These are phyloP conservation scores for Pleodorina starrii DNA, from an alignment of 139 green algal species.

Conservation along the genomic window DNA sequence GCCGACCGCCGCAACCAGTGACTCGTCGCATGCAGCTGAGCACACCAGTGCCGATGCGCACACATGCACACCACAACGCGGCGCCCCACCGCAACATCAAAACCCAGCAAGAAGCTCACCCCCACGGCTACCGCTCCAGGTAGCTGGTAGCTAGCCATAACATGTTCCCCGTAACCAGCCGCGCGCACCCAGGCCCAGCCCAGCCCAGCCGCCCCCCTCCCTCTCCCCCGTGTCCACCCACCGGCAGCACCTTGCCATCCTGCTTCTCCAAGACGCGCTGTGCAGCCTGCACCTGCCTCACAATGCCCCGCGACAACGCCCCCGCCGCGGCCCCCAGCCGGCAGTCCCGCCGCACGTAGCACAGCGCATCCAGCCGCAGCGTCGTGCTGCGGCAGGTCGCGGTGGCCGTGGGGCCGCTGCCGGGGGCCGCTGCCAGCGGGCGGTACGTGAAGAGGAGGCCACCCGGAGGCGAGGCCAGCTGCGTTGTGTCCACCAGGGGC, in stretches of 20 bases:
- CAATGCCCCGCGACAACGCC: neutral
- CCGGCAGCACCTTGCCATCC: constrained; percentile 16
- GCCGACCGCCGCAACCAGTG: too few species aligned
- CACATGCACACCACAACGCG: too few species aligned
- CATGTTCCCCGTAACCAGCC: too few species aligned
- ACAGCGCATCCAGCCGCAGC: constrained; percentile 62
- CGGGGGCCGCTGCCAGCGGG: neutral
- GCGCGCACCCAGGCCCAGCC: too few species aligned
- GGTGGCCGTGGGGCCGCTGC: neutral
- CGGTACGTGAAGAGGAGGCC: constrained; percentile 16
- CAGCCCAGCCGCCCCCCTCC: too few species aligned
- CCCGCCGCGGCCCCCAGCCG: neutral
- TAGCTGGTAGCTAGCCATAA: too few species aligned
- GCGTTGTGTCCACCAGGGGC: neutral
- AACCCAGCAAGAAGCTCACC: too few species aligned
- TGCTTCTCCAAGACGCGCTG: constrained; percentile 29
- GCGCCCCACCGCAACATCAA: too few species aligned
- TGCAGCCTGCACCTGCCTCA: constrained; percentile 19
- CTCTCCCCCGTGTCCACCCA: too few species aligned
- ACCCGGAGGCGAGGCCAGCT: neutral
- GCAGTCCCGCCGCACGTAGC: constrained; percentile 45
- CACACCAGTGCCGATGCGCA: too few species aligned
- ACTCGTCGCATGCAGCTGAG: too few species aligned
- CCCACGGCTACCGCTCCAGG: too few species aligned
- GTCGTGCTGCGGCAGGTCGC: neutral